phyloP scores from a whole-genome alignment of 176 grass and related monocot genomes.

The Otatea glauca region DNA sequence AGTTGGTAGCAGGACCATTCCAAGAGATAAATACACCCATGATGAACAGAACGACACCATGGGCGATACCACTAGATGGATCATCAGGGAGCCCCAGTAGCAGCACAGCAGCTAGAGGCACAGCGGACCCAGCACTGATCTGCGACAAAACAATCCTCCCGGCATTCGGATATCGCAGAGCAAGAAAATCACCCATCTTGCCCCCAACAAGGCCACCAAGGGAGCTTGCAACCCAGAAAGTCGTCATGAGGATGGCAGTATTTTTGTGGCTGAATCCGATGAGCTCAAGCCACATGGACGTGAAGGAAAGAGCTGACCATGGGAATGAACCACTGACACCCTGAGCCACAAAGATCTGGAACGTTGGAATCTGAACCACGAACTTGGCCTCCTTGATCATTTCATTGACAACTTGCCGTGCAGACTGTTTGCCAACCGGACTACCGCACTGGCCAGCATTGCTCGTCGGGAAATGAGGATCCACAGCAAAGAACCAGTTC shows the following conservation, averaged over 20 bases:
- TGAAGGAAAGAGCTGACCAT: constrained; percentile 75
- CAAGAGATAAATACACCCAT: constrained; percentile 69
- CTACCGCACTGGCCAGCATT: not conserved
- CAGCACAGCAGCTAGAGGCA: constrained; percentile 62
- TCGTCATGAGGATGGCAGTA: constrained; percentile 57
- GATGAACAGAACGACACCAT: constrained; percentile 58
- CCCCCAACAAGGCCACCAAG: constrained; percentile 68
- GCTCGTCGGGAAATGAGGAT: constrained; percentile 49
- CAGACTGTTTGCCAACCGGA: not conserved
- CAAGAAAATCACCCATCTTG: constrained; percentile 60
- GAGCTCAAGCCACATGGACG: constrained; percentile 92
- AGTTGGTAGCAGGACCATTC: constrained; percentile 77
- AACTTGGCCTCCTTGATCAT: constrained; percentile 61
- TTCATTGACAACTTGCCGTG: constrained; percentile 44
- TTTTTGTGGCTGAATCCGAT: constrained; percentile 63
- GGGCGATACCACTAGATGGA: constrained; percentile 48
- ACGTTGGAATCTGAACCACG: constrained; percentile 61
- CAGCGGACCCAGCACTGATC: constrained; percentile 60
- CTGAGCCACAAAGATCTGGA: constrained; percentile 76
- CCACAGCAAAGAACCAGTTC: constrained; percentile 53
- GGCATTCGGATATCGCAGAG: constrained; percentile 49
- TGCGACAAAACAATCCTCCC: constrained; percentile 72
- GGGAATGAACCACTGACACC: constrained; percentile 74
- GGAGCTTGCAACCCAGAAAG: constrained; percentile 56
- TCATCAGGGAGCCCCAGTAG: constrained; percentile 62